Evolutionary conservation across 2,329 filamentous ascomycete species (phyloP).

Genomic region (Phyllosticta capitalensis): DNA sequence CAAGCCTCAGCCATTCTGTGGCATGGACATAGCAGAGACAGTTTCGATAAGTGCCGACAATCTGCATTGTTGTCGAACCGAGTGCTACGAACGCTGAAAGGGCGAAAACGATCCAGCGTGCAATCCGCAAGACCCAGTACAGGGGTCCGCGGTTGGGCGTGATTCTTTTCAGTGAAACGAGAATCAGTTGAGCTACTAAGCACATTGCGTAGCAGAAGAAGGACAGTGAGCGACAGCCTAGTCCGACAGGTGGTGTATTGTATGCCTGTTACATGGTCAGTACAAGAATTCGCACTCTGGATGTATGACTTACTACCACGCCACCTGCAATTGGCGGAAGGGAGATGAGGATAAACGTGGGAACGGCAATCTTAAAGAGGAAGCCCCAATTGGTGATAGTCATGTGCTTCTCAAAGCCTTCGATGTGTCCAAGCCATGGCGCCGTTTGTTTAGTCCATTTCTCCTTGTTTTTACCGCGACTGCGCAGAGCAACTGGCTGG

Average conservation of each 20-base stretch:
- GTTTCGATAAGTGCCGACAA: constrained; percentile 9
- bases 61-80: constrained; percentile 11
- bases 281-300: not conserved
- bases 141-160: not conserved
- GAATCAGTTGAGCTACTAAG: constrained; percentile 4
- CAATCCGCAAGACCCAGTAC: not conserved
- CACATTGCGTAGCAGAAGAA: constrained; percentile 1
- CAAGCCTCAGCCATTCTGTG: not conserved
- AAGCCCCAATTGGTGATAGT: not conserved
- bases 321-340: constrained; percentile 5
- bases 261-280: not conserved
- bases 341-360: constrained; percentile 3
- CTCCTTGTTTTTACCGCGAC: constrained; percentile 4
- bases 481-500: constrained; percentile 7
- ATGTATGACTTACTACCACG: not conserved
- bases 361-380: not conserved
- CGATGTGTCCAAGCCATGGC: not conserved
- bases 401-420: not conserved
- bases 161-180: not conserved
- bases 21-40: constrained; percentile 10
- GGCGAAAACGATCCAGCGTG: not conserved
- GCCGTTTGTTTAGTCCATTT: not conserved
- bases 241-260: constrained; percentile 7
- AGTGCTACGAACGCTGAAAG: not conserved
- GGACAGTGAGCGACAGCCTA: constrained; percentile 8